Base-by-base conservation (phyloP, 352 stramenopile species). In the Globisporangium barbulae region DNA sequence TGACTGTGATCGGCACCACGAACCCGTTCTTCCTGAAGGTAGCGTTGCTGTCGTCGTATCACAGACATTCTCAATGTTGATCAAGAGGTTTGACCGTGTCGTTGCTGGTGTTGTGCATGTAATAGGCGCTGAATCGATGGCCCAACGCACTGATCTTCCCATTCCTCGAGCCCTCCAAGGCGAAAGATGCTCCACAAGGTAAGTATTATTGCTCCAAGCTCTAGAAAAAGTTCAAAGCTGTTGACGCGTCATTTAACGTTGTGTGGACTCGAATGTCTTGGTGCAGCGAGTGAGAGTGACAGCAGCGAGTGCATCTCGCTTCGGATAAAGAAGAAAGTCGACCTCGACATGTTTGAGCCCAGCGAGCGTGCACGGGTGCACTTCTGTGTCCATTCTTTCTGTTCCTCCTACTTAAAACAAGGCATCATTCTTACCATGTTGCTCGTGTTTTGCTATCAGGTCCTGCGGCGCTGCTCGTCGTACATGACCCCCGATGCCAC, bases 21-120 rank as follows among this genome's bases (percentile, higher is more conserved):
- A 96, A 94, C 33, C 88, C 88, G 2, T 94, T 94, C 59, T 96
- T 96, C 56, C 79, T 94, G 74, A 96, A 94, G 75, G 81, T 88
- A 72, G 1, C 45, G 17, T 13, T 5, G 1, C 10, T 9, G 45
- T 30, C n/a, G 25, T 21, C 31, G 17, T 22, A 2, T 50, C 25
- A 33, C 9, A 6, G 17, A 22, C 25, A n/a, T 22, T 35, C 9
- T 12, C 6, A 28, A 28, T 28, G 25, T 28, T 28, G 25, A 28
- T 28, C 25, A 28, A 1, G 25, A 28, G 25, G 25, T 28, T 28
- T 28, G 25, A 28, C 25, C 2, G 25, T 28, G 15, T 35, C 17
- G 57, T 31, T 22, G 55, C 12, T 30, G 44, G 22, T 5, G n/a
- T 57, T 22, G 59, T 39, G 49, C 19, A 21, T 31, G 10, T 37